phyloP scores from a whole-genome alignment of 108 stramenopile genomes.

The Fragilaria radians region DNA sequence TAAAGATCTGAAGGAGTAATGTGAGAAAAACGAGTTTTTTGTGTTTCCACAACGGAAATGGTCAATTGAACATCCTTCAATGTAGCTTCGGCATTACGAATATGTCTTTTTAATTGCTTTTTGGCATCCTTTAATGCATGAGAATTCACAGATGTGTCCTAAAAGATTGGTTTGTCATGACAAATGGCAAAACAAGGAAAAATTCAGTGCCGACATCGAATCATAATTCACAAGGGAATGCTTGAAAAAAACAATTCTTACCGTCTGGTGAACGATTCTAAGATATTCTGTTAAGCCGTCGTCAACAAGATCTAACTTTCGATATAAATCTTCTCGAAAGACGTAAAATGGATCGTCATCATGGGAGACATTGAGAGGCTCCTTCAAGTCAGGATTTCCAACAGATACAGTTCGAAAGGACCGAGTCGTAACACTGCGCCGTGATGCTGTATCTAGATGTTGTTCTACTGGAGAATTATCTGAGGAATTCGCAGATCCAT shows the following conservation, averaged over 20 bases:
- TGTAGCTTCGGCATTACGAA: constrained; percentile 70
- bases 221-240: background rate
- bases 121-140: constrained; percentile 63
- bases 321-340: constrained; percentile 62
- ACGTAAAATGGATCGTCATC: constrained; percentile 70
- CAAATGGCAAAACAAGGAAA: background rate
- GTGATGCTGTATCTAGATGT: too few relatives aligned
- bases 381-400: constrained; percentile 1
- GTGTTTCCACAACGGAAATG: constrained; percentile 55
- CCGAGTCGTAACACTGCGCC: too few relatives aligned
- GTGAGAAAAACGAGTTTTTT: constrained; percentile 56
- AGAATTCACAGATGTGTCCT: constrained; percentile 73
- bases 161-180: background rate
- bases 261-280: constrained; percentile 55
- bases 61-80: constrained; percentile 61
- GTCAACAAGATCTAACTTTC: constrained; percentile 52
- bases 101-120: constrained; percentile 64
- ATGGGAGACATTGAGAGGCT: background rate
- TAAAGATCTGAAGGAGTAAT: constrained; percentile 51
- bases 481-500: too few relatives aligned
- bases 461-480: too few relatives aligned
- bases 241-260: constrained; percentile 15
- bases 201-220: background rate
- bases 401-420: too few relatives aligned
- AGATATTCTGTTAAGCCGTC: constrained; percentile 47